A percentile compares a stretch with the other conserved stretches of the same genome.
Conservation (phyloP, 2,329 filamentous ascomycete genomes). For the Botrytis porri region DNA sequence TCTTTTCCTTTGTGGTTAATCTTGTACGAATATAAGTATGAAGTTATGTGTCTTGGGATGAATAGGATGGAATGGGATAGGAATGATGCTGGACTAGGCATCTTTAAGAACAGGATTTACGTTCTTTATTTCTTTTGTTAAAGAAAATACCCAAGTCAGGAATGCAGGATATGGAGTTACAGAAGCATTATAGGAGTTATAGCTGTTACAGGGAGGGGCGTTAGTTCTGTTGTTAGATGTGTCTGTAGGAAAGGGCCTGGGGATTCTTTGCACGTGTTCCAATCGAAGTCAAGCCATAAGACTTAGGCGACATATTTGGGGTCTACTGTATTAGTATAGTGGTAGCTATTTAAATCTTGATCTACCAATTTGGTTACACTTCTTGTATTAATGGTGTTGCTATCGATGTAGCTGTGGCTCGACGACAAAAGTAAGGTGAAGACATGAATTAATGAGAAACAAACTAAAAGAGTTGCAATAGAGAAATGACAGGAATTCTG, state of each 20-base stretch:
- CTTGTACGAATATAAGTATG: not conserved
- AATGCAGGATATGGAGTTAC: not conserved
- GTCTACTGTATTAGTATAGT: not conserved
- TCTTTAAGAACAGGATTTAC: not conserved
- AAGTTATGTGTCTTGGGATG: not conserved
- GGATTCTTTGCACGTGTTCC: not conserved
- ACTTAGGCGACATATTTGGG: not conserved
- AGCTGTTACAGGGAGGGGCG: not conserved
- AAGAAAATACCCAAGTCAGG: not conserved
- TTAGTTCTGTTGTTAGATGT: not conserved
- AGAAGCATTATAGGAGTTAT: not conserved
- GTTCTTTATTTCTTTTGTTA: conserved; percentile 13
- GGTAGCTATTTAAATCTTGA: not conserved
- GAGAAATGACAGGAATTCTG: not conserved
- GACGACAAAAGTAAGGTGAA: not conserved
- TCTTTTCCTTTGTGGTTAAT: not conserved
- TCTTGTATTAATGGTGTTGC: not conserved
- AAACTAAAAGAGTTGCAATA: not conserved
- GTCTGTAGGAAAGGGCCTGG: not conserved
- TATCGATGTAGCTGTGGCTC: not conserved
- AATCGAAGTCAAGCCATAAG: not conserved
- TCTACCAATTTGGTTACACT: not conserved
- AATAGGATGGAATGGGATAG: not conserved
- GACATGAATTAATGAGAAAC: not conserved
- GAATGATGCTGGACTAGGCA: not conserved